phyloP scores from a whole-genome alignment of 2,329 filamentous ascomycete species.

The Aspergillus hiratsukae region DNA sequence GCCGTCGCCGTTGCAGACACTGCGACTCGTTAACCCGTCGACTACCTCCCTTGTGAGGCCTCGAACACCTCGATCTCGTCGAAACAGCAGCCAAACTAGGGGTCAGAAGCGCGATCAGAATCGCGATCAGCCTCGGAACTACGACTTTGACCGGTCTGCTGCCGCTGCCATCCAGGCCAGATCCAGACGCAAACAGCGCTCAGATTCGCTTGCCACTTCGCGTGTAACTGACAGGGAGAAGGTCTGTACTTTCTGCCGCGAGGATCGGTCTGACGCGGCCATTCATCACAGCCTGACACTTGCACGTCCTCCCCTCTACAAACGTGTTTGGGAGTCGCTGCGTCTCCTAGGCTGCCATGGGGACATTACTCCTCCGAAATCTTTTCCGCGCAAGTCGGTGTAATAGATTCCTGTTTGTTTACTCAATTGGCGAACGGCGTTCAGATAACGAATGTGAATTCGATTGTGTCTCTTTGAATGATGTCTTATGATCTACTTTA shows the following conservation, averaged over 20 bases:
- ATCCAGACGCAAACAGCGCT: constrained; percentile 28
- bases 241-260: constrained; percentile 28
- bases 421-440: constrained; percentile 8
- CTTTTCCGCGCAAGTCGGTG: constrained; percentile 12
- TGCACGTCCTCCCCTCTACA: constrained; percentile 18
- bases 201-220: constrained; percentile 22
- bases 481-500: not conserved
- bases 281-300: constrained; percentile 19
- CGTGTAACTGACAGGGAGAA: constrained; percentile 24
- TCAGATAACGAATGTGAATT: constrained; percentile 4
- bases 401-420: constrained; percentile 4
- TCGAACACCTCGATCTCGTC: constrained; percentile 18
- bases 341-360: constrained; percentile 23
- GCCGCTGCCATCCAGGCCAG: constrained; percentile 35
- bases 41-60: constrained; percentile 29
- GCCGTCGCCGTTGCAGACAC: constrained; percentile 23
- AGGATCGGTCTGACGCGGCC: constrained; percentile 23
- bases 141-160: constrained; percentile 31
- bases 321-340: constrained; percentile 22
- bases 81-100: constrained; percentile 16
- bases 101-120: not conserved
- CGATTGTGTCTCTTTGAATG: not conserved
- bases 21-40: constrained; percentile 35
- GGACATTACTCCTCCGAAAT: constrained; percentile 14
- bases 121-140: constrained; percentile 11